Evolutionary conservation across 2,329 filamentous ascomycete genomes (phyloP).

Genomic region (Ascochyta viciae-villosae): DNA sequence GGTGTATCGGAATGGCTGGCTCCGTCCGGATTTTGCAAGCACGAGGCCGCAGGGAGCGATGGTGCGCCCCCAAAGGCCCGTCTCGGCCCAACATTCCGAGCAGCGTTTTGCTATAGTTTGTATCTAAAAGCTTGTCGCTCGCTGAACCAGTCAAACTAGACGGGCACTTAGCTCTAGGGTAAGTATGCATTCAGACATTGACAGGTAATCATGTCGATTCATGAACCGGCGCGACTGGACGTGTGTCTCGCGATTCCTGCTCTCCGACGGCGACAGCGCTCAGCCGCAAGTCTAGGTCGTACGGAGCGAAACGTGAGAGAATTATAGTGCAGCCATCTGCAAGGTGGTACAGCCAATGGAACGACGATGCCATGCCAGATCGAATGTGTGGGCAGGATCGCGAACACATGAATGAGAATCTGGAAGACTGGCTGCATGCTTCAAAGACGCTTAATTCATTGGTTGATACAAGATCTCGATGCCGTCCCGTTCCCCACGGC

Average conservation of each 20-base stretch:
- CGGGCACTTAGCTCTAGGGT: neutral
- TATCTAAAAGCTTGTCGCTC: neutral
- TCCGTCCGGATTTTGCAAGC: constrained; percentile 9
- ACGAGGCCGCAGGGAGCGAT: constrained; percentile 4
- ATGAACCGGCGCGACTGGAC: neutral
- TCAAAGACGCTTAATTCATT: neutral
- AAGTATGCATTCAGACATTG: neutral
- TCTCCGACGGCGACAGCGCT: neutral
- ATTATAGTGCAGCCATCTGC: neutral
- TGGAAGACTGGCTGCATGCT: constrained; percentile 3
- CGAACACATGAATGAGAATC: neutral
- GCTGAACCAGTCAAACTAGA: neutral
- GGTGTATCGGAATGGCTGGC: constrained; percentile 6
- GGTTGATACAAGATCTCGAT: neutral
- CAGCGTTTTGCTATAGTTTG: neutral
- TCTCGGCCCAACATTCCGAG: constrained; percentile 8
- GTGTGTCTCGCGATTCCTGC: neutral
- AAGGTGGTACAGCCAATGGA: neutral
- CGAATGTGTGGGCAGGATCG: constrained; percentile 15
- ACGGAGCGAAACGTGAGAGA: neutral
- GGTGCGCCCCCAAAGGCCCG: constrained; percentile 1
- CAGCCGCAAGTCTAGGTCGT: constrained; percentile 1
- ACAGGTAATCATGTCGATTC: neutral
- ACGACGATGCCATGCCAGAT: constrained; percentile 4
- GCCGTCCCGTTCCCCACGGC: neutral